phyloP scores from a whole-genome alignment of 2,329 filamentous ascomycete genomes.

The Plectosphaerella sp. region DNA sequence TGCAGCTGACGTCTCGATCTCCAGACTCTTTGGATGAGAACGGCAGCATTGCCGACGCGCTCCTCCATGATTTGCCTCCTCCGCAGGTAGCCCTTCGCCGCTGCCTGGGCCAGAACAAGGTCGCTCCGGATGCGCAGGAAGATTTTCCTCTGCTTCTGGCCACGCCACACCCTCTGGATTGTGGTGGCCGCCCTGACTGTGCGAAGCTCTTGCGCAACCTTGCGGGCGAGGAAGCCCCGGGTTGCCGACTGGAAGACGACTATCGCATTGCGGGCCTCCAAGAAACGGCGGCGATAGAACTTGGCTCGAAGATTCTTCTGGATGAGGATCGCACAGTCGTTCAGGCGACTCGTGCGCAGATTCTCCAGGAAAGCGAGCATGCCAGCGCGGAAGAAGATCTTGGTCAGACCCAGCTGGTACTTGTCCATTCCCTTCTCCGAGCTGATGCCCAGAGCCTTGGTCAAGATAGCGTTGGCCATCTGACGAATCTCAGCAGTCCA shows the following conservation, averaged over 20 bases:
- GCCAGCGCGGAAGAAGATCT: constrained; percentile 98
- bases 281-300: constrained; percentile 88
- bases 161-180: constrained; percentile 93
- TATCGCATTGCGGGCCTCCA: constrained; percentile 80
- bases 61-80: constrained; percentile 92
- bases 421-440: constrained; percentile 77
- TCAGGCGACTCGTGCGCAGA: constrained; percentile 81
- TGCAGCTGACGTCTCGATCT: constrained; percentile 73
- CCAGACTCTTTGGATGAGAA: constrained; percentile 88
- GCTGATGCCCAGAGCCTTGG: constrained; percentile 77
- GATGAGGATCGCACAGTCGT: constrained; percentile 93
- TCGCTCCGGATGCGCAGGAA: constrained; percentile 78
- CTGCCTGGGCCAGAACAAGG: constrained; percentile 82
- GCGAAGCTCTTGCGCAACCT: constrained; percentile 73
- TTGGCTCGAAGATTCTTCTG: constrained; percentile 97
- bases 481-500: constrained; percentile 93
- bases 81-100: constrained; percentile 86
- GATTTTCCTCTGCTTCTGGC: constrained; percentile 79
- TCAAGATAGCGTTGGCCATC: constrained; percentile 90
- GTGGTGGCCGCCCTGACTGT: constrained; percentile 84
- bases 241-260: constrained; percentile 73
- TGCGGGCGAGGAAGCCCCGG: constrained; percentile 74
- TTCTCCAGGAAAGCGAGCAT: constrained; percentile 99
- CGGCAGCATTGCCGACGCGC: constrained; percentile 84
- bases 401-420: constrained; percentile 95